A percentile compares a stretch with the other conserved stretches of the same genome.
These are phyloP conservation scores for Coniochaeta pulveracea DNA, from an alignment of 2,329 filamentous ascomycete species.

Conservation along the genomic window DNA sequence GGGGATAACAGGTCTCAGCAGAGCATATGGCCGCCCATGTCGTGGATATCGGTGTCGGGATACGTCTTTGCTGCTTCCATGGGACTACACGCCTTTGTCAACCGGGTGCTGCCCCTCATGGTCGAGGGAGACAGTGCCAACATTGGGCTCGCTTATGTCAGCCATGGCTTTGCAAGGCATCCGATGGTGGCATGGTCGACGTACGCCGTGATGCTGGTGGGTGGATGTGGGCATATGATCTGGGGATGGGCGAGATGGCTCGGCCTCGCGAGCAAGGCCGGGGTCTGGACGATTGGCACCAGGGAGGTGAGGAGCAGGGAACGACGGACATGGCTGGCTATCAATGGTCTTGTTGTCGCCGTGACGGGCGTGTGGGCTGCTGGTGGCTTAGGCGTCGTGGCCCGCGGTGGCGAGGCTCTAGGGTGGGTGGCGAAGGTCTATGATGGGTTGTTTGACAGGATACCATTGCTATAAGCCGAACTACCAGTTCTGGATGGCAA, in stretches of 20 bases:
- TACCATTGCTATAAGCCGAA: constrained; percentile 12
- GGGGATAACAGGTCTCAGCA: constrained; percentile 15
- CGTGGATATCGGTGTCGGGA: constrained; percentile 59
- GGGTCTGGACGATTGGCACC: constrained; percentile 31
- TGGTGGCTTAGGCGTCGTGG: constrained; percentile 70
- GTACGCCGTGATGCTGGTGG: constrained; percentile 55
- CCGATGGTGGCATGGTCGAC: constrained; percentile 54
- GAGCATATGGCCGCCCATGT: constrained; percentile 56
- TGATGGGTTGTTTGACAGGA: constrained; percentile 52
- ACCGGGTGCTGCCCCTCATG: constrained; percentile 62
- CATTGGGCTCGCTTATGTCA: constrained; percentile 71
- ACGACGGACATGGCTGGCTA: constrained; percentile 53
- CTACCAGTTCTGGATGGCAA: too few species aligned
- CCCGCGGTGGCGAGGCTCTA: constrained; percentile 52
- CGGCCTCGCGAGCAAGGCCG: constrained; percentile 47
- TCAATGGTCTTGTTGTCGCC: constrained; percentile 53
- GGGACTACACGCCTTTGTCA: constrained; percentile 61
- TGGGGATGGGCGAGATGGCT: constrained; percentile 84
- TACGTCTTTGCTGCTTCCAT: constrained; percentile 58
- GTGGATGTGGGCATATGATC: constrained; percentile 66
- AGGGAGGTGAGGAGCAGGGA: constrained; percentile 31
- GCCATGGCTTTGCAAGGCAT: constrained; percentile 71
- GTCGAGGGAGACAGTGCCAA: constrained; percentile 80
- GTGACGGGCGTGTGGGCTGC: constrained; percentile 65
- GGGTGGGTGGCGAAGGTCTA: constrained; percentile 78